phyloP scores from a whole-genome alignment of 495 filamentous ascomycete genomes.

The Aspergillus indologenus region DNA sequence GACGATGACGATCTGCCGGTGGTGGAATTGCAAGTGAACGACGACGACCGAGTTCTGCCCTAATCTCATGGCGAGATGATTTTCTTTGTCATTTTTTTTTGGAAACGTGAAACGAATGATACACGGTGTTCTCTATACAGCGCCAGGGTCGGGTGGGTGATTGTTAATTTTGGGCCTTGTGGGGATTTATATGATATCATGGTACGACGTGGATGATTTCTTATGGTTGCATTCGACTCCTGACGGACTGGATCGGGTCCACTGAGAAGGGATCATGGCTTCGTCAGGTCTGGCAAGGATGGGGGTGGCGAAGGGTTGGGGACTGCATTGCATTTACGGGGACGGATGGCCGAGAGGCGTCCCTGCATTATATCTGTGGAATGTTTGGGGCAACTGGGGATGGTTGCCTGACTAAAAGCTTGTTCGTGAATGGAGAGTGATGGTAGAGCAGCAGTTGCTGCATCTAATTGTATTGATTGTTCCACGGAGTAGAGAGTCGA shows the following conservation, averaged over 20 bases:
- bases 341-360: constrained; percentile 3
- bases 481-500: no score
- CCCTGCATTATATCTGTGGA: not conserved
- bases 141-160: constrained; percentile 9
- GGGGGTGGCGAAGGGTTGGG: no score
- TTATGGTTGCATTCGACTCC: not conserved
- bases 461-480: no score
- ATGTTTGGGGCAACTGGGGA: not conserved
- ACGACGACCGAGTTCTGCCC: constrained; percentile 32
- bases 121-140: constrained; percentile 10
- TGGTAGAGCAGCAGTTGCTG: not conserved
- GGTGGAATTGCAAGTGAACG: constrained; percentile 42
- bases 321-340: constrained; percentile 6
- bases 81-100: constrained; percentile 17
- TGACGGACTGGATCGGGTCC: not conserved
- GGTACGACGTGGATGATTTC: constrained; percentile 1
- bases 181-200: constrained; percentile 3
- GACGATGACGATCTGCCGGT: constrained; percentile 46
- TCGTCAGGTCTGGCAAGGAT: not conserved
- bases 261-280: not conserved
- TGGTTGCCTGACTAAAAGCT: not conserved
- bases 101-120: constrained; percentile 22
- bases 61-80: constrained; percentile 17
- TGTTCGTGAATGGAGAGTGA: not conserved
- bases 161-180: not conserved